A percentile compares a stretch with the other conserved stretches of the same genome.
Evolutionary conservation across 2,329 filamentous ascomycete genomes (phyloP).

Genomic region (Coleophoma crateriformis): DNA sequence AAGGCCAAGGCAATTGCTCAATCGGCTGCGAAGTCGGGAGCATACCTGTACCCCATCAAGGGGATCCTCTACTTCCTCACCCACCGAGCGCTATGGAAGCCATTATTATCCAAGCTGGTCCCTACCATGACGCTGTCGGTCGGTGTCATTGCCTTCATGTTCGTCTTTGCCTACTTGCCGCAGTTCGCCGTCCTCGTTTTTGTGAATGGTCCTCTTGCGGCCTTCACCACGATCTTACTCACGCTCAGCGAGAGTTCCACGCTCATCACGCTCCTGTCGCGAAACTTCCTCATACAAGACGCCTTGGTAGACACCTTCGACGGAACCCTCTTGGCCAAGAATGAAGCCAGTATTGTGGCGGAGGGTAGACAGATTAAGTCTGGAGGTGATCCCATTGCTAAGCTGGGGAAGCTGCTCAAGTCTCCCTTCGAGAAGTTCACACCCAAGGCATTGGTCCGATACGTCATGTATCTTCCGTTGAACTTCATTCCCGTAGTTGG

Average conservation of each 20-base stretch:
- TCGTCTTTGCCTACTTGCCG: slow-evolving; percentile 79
- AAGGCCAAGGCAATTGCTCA: slow-evolving; percentile 57
- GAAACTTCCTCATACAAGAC: slow-evolving; percentile 74
- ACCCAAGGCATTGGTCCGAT: slow-evolving; percentile 59
- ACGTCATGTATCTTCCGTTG: slow-evolving; percentile 71
- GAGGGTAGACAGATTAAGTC: slow-evolving; percentile 69
- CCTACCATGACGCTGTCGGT: slow-evolving; percentile 66
- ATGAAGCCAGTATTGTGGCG: slow-evolving; percentile 57
- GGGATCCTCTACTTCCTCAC: slow-evolving; percentile 55
- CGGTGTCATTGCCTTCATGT: slow-evolving; percentile 74
- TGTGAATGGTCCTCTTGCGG: slow-evolving; percentile 76
- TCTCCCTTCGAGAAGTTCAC: slow-evolving; percentile 51
- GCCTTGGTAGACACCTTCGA: slow-evolving; percentile 87
- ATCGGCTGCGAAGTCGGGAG: slow-evolving; percentile 67
- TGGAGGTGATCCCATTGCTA: slow-evolving; percentile 46
- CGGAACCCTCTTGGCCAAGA: slow-evolving; percentile 52
- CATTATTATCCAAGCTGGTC: slow-evolving; percentile 47
- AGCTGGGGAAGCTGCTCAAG: slow-evolving; percentile 52
- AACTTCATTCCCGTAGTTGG: slow-evolving; percentile 92
- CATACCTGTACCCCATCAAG: slow-evolving; percentile 84
- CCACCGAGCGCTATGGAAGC: slow-evolving; percentile 52
- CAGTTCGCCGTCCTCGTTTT: slow-evolving; percentile 79
- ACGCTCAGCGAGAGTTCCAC: slow-evolving; percentile 58
- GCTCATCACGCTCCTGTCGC: slow-evolving; percentile 50
- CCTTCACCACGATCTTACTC: slow-evolving; percentile 65